These are phyloP conservation scores for Russula virescens DNA, from an alignment of 768 basidiomycete species.

Conservation along the genomic window DNA sequence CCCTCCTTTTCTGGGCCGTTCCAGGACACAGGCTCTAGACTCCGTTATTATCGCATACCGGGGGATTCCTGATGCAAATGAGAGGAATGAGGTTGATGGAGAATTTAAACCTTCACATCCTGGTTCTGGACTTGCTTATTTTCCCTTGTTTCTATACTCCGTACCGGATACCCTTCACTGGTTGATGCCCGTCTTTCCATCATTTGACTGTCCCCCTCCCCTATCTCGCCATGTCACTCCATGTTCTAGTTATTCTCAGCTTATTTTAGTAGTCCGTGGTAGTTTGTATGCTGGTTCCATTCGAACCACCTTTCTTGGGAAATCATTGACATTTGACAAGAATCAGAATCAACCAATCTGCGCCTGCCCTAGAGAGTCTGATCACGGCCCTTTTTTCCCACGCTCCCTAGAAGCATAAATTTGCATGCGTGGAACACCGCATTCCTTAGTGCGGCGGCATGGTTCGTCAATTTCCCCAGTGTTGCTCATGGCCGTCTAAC, in stretches of 20 bases:
- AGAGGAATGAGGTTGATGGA: not conserved
- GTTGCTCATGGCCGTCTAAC: slow-evolving; percentile 74
- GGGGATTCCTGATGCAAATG: slow-evolving; percentile 2
- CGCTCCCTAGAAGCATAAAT: not conserved
- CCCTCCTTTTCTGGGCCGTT: slow-evolving; percentile 92
- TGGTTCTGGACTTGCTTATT: slow-evolving; percentile 6
- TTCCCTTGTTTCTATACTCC: not conserved
- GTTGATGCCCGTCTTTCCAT: not conserved
- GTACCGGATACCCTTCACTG: slow-evolving; percentile 18
- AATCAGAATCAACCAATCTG: not conserved
- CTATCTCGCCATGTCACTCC: slow-evolving; percentile 10
- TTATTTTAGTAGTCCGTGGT: slow-evolving; percentile 16
- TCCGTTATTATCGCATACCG: not conserved
- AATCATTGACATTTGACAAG: too few relatives aligned
- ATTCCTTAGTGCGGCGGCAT: slow-evolving; percentile 72
- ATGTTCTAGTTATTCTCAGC: slow-evolving; percentile 6
- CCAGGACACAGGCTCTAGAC: slow-evolving; percentile 82
- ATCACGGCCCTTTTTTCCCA: slow-evolving; percentile 8
- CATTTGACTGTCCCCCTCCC: not conserved
- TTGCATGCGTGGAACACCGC: not conserved
- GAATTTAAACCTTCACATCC: not conserved
- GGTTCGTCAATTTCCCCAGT: slow-evolving; percentile 68
- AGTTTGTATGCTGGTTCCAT: slow-evolving; percentile 13
- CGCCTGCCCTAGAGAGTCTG: not conserved
- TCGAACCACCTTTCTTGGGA: not conserved